These are phyloP conservation scores for Boletus bicolor DNA, from an alignment of 768 basidiomycete genomes.

Conservation along the genomic window DNA sequence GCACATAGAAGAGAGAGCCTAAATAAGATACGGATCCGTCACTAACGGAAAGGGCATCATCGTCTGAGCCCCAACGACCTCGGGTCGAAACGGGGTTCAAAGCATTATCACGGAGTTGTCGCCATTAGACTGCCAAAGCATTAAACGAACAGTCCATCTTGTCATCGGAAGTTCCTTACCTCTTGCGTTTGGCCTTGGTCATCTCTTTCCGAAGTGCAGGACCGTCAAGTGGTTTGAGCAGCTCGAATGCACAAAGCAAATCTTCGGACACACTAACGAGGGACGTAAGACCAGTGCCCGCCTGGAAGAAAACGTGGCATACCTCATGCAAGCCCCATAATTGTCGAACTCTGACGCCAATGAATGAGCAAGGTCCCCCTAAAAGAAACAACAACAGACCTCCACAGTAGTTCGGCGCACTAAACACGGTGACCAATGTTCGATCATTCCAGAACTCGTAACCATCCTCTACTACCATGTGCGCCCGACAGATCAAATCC, in stretches of 20 bases:
- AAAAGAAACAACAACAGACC: slow-evolving; percentile 51
- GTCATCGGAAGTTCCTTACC: slow-evolving; percentile 40
- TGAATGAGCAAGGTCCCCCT: slow-evolving; percentile 15
- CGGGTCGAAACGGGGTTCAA: not conserved
- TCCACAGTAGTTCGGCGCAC: slow-evolving; percentile 95
- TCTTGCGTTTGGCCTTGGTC: slow-evolving; percentile 98
- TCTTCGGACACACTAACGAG: slow-evolving; percentile 86
- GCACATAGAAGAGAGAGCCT: slow-evolving; percentile 22
- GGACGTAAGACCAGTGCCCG: slow-evolving; percentile 12
- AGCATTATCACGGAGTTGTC: slow-evolving; percentile 28
- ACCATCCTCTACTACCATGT: slow-evolving; percentile 99
- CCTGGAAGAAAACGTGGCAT: slow-evolving; percentile 13
- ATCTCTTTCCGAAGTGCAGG: slow-evolving; percentile 95
- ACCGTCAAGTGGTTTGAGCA: slow-evolving; percentile 93
- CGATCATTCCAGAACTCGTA: slow-evolving; percentile 99
- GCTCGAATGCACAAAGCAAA: slow-evolving; percentile 93
- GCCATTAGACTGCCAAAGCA: slow-evolving; percentile 30
- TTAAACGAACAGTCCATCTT: not conserved
- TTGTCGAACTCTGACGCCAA: slow-evolving; percentile 78
- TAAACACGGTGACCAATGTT: slow-evolving; percentile 97
- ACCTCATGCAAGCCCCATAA: slow-evolving; percentile 95
- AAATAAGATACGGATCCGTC: slow-evolving; percentile 18
- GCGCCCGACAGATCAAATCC: slow-evolving; percentile 98
- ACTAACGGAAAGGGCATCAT: slow-evolving; percentile 9
- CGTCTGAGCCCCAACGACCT: slow-evolving; percentile 7